A percentile compares a stretch with the other conserved stretches of the same genome.
Conservation (phyloP, 2,329 filamentous ascomycete species). For the Aspergillus brunneoviolaceus region DNA sequence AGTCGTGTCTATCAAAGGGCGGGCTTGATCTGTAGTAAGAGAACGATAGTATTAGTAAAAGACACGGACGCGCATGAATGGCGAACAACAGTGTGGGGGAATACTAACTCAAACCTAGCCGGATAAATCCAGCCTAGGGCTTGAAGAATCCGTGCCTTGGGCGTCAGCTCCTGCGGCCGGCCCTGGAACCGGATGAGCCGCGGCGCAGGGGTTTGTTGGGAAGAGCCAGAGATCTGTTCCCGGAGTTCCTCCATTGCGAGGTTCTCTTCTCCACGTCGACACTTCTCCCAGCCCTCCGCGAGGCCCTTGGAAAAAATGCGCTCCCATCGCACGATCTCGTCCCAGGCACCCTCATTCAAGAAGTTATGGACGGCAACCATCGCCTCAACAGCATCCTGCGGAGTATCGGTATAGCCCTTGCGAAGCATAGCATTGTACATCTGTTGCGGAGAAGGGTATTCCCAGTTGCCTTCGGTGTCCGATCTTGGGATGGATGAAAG, state of each 20-base stretch:
- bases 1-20: conserved; percentile 96
- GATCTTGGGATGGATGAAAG: conserved; percentile 88
- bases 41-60: neutral
- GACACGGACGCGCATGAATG: neutral
- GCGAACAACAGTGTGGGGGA: neutral
- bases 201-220: conserved; percentile 53
- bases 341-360: conserved; percentile 95
- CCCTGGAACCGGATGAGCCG: conserved; percentile 85
- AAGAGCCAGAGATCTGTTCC: conserved; percentile 41
- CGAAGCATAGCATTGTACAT: conserved; percentile 99
- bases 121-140: conserved; percentile 78
- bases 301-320: conserved; percentile 76
- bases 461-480: conserved; percentile 75
- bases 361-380: conserved; percentile 99
- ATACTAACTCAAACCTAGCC: conserved; percentile 67
- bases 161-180: conserved; percentile 82
- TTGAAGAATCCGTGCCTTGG: conserved; percentile 83
- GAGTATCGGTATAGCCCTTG: conserved; percentile 94
- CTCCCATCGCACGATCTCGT: conserved; percentile 93
- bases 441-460: conserved; percentile 96
- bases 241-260: conserved; percentile 56
- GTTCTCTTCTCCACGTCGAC: conserved; percentile 71
- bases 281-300: conserved; percentile 69
- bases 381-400: conserved; percentile 85
- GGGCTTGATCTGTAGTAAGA: conserved; percentile 62